These are phyloP conservation scores for Penicillium steckii DNA, from an alignment of 495 filamentous ascomycete species.

Conservation along the genomic window DNA sequence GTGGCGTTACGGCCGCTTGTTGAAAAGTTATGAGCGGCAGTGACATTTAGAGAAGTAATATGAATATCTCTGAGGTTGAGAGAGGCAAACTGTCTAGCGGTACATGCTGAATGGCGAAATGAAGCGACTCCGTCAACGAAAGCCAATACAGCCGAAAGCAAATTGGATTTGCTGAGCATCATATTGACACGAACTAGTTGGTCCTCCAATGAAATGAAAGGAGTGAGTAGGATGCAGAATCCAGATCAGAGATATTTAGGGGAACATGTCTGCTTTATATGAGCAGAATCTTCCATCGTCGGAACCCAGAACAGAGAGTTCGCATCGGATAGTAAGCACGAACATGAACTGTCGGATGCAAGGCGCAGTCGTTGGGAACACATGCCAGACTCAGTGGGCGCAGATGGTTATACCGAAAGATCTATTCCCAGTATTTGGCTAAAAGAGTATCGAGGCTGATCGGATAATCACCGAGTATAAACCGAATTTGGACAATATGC, in stretches of 20 bases:
- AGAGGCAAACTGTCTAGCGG: not conserved
- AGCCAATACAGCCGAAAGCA: not conserved
- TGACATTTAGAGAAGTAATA: constrained; percentile 4
- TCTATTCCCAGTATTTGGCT: too few relatives aligned
- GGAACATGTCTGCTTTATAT: not conserved
- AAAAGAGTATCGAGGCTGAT: too few relatives aligned
- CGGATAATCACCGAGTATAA: too few relatives aligned
- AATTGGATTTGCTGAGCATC: not conserved
- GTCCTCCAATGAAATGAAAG: too few relatives aligned
- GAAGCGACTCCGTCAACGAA: not conserved
- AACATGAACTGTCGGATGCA: too few relatives aligned
- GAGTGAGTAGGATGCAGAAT: too few relatives aligned
- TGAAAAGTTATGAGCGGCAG: constrained; percentile 2
- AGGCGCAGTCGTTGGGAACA: too few relatives aligned
- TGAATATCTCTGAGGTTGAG: not conserved
- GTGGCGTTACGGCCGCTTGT: constrained; percentile 13
- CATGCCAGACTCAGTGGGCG: too few relatives aligned
- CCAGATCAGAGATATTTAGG: too few relatives aligned
- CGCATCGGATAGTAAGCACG: too few relatives aligned
- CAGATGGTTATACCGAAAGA: too few relatives aligned
- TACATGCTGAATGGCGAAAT: not conserved
- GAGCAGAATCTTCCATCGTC: not conserved
- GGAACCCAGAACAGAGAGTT: not conserved
- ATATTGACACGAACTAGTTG: not conserved
- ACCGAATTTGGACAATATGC: too few relatives aligned